Conservation (phyloP, 345 rosid genomes). For the Salix dunnii region DNA sequence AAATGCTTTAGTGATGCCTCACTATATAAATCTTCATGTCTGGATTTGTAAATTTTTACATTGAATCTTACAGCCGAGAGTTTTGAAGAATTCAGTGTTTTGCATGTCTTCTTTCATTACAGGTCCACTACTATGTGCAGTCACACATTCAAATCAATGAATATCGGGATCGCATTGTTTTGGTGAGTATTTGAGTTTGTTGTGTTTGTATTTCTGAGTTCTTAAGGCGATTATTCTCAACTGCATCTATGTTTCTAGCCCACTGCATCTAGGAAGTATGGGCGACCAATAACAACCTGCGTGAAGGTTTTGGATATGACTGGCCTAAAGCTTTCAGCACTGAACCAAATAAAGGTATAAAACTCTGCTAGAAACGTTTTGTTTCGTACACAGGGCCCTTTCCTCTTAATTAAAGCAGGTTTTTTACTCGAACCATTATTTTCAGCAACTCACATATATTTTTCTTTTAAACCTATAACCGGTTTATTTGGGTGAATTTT, state of each 20-base stretch:
- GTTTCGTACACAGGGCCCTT: neutral
- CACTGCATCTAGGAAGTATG: slow-evolving; percentile 62
- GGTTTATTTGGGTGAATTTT: neutral
- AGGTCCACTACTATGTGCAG: slow-evolving; percentile 90
- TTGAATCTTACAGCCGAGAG: neutral
- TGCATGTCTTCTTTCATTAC: slow-evolving; percentile 15
- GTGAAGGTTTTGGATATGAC: slow-evolving; percentile 91
- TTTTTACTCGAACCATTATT: neutral
- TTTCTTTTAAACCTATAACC: neutral
- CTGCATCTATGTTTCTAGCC: slow-evolving; percentile 49
- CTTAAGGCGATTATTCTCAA: slow-evolving; percentile 12
- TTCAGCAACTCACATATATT: neutral
- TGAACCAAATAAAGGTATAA: slow-evolving; percentile 78
- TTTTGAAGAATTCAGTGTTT: neutral
- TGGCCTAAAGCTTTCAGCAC: slow-evolving; percentile 81
- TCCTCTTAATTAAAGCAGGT: neutral
- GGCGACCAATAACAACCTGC: slow-evolving; percentile 79
- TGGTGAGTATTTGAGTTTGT: slow-evolving; percentile 51
- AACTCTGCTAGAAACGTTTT: neutral
- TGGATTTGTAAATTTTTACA: neutral
- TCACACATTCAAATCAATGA: slow-evolving; percentile 97
- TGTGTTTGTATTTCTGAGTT: neutral
- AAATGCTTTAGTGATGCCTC: neutral
- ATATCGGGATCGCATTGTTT: slow-evolving; percentile 73
- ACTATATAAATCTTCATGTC: neutral